Evolutionary conservation across 2,329 filamentous ascomycete species (phyloP), one percentile per base, ranked within the genome.

Genomic region (Hypoxylon sp.): DNA sequence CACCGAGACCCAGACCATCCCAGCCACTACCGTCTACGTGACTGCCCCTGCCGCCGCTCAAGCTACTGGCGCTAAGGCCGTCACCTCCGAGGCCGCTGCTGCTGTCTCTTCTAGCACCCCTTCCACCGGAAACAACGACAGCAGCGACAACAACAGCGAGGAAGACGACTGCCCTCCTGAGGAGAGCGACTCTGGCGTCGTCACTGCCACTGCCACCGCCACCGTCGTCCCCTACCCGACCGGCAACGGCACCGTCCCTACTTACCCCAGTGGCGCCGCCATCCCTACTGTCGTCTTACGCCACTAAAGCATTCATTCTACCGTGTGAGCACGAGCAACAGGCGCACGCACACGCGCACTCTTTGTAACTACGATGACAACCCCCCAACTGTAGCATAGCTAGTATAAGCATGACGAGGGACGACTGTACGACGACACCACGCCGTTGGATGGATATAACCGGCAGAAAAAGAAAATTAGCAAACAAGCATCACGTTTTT

Each of bases 221-320:
- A 77, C 73, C 57, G 72, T 74, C 65, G 74, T 82, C 66, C 83
- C 83, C 71, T 83, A 79, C 79, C 83, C 83, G 54, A 77, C 75
- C 57, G 63, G 66, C 58, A 73, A 81, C 78, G 77, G 77, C 65
- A 80, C 81, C 54, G 67, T 67, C 63, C 69, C 79, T 51, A 68
- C 75, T n/a, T 54, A 46, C 68, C 79, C 79, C 55, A 75, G 72
- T 37, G 75, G 79, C 39, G 67, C 58, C 17, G 67, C 63, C 64
- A 67, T 68, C 62, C 64, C 67, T 2, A 70, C 67, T 50, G 66
- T 71, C 44, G n/a, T 57, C 26, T 58, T 71, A 6, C 65, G 66
- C 19, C 59, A 63, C 53, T 52, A 58, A 31, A 39, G 14, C 33
- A 33, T n/a, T 57, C 29, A 31, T 31, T n/a, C n/a, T n/a, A n/a